Base-by-base conservation (phyloP, 805 yeast species). In the Kregervanrija pseudodelftensis region DNA sequence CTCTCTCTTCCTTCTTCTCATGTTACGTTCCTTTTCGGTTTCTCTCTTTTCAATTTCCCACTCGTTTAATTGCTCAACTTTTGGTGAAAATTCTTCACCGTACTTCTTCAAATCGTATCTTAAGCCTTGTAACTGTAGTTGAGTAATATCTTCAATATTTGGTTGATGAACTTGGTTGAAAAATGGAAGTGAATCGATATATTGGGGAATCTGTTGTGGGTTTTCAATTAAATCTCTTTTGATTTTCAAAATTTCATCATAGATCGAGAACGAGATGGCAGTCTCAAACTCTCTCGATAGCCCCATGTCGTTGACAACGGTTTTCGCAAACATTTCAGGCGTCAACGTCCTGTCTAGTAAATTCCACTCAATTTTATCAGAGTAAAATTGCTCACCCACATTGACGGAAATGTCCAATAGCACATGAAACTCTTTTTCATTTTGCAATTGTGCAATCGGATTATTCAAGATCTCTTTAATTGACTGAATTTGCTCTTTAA, bases 291-390 rank as follows among this genome's bases (percentile, higher is more conserved):
- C 99, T 39, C 87, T 74, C 1, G 82, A 69, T 31, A 93, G 66
- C 0, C 96, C 96, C 63, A 93, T 61, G 56, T 93, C 99, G 35
- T 78, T 73, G 4, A 87, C 96, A 3, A 91, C 88, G 8, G 76
- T 74, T 47, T 72, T 75, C 0, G 98, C 95, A 68, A 93, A 93
- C 43, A 67, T 67, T 60, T 89, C 96, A 0, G 99, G 97, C 1
- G 88, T 76, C 16, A 85, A 58, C 33, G 58, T 44, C 33, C 67
- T 72, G 49, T 67, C 73, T 8, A 67, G 57, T 37, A 93, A 69
- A 58, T 93, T 95, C 98, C 98, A 91, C 64, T 93, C 98, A 51
- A 93, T 83, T 60, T 85, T 84, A 64, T 93, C 99, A 54, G 89
- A 95, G 56, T 81, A 89, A 36, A 90, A 73, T 54, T 81, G 82